phyloP scores from a whole-genome alignment of 441 rosid species.

The Arabidopsis hybrid region DNA sequence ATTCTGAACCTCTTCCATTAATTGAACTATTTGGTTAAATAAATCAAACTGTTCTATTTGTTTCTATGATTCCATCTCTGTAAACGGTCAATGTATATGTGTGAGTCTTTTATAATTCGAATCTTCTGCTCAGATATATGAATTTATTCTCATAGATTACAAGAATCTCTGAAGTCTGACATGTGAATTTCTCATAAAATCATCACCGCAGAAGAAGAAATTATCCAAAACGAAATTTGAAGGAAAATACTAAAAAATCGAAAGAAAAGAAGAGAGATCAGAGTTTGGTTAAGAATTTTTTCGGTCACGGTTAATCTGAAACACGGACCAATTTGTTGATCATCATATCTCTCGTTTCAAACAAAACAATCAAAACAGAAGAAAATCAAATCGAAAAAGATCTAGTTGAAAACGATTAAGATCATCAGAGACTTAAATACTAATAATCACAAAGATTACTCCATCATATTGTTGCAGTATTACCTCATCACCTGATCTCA shows the following conservation, averaged over 20 bases:
- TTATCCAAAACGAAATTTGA: not conserved
- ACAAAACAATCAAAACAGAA: not conserved
- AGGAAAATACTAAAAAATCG: not conserved
- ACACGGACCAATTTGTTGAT: constrained; percentile 70
- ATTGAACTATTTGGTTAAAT: no score
- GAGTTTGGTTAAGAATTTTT: constrained; percentile 40
- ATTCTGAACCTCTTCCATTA: no score
- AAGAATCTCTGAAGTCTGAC: constrained; percentile 49
- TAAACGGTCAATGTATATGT: no score
- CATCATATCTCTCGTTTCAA: constrained; percentile 46
- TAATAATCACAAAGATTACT: constrained; percentile 41
- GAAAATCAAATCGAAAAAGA: not conserved
- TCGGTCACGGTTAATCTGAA: constrained; percentile 75
- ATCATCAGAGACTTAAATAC: constrained; percentile 51
- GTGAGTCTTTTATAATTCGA: no score
- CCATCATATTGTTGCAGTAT: constrained; percentile 53
- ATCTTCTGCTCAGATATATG: constrained; percentile 37
- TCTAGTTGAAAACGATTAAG: not conserved
- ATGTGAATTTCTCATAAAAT: constrained; percentile 43
- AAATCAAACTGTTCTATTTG: no score
- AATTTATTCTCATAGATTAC: constrained; percentile 43
- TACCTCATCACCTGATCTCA: constrained; percentile 39
- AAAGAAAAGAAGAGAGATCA: constrained; percentile 29
- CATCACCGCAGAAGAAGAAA: constrained; percentile 19
- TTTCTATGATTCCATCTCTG: no score